These are phyloP conservation scores for Phytophthora idaei DNA, from an alignment of 352 stramenopile species.

Conservation along the genomic window DNA sequence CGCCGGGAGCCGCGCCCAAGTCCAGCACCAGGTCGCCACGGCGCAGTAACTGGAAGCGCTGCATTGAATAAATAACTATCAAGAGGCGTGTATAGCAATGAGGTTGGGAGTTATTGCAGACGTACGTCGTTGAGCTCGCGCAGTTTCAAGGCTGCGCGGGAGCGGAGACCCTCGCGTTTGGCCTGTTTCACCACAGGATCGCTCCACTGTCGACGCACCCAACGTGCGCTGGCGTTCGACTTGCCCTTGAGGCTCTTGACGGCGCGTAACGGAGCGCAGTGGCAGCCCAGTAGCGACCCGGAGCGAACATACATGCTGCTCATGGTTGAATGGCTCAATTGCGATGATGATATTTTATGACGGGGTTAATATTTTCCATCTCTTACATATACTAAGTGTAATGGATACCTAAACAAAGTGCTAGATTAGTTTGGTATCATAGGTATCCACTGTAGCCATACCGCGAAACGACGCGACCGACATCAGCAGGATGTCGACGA, in stretches of 20 bases:
- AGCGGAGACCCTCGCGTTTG: slow-evolving; percentile 83
- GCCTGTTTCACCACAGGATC: slow-evolving; percentile 87
- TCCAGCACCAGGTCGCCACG: slow-evolving; percentile 79
- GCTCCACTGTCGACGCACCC: slow-evolving; percentile 85
- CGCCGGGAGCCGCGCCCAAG: slow-evolving; percentile 81
- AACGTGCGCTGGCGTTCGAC: slow-evolving; percentile 82
- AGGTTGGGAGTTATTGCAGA: not conserved
- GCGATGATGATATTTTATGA: not conserved
- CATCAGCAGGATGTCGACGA: not conserved
- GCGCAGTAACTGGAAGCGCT: slow-evolving; percentile 56
- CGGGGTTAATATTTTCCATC: not conserved
- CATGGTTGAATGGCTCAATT: slow-evolving; percentile 17
- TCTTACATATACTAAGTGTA: not conserved
- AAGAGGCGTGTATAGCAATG: slow-evolving; percentile 1
- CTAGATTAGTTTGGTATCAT: too few relatives aligned
- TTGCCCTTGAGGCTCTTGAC: slow-evolving; percentile 85
- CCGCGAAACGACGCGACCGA: slow-evolving; percentile 13
- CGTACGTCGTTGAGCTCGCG: slow-evolving; percentile 77
- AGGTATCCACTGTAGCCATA: not conserved
- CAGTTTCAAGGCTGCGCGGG: slow-evolving; percentile 83
- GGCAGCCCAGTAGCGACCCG: slow-evolving; percentile 9
- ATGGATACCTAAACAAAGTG: not conserved
- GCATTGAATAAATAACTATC: slow-evolving; percentile 1
- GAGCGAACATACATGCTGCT: slow-evolving; percentile 26
- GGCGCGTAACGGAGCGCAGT: slow-evolving; percentile 38